These are phyloP conservation scores for Ceriops tagal DNA, from an alignment of 345 rosid genomes.

Conservation along the genomic window DNA sequence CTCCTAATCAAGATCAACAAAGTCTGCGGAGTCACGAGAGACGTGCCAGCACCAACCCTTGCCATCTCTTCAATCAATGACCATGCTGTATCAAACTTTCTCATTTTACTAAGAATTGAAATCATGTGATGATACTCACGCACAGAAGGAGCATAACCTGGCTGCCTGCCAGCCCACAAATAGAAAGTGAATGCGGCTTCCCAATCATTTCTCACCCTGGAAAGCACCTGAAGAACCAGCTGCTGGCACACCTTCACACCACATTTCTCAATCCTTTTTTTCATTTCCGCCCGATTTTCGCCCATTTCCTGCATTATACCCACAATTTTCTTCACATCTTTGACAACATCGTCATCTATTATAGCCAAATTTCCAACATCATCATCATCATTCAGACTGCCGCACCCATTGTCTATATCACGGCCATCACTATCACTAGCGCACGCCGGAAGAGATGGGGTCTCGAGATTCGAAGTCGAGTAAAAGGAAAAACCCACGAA, in stretches of 20 bases:
- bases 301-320: conserved; percentile 40
- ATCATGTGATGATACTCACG: conserved; percentile 78
- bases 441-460: conserved; percentile 2
- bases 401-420: conserved; percentile 12
- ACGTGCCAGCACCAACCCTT: conserved; percentile 41
- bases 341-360: conserved; percentile 26
- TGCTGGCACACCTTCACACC: conserved; percentile 47
- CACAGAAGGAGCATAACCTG: conserved; percentile 47
- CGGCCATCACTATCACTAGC: not conserved
- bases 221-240: conserved; percentile 68
- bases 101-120: conserved; percentile 76
- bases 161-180: conserved; percentile 73
- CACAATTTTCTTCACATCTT: conserved; percentile 42
- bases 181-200: conserved; percentile 84
- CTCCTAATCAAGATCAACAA: conserved; percentile 79
- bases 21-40: conserved; percentile 70
- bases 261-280: conserved; percentile 54
- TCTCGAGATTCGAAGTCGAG: conserved; percentile 24
- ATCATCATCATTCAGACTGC: conserved; percentile 17
- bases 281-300: conserved; percentile 36
- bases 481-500: conserved; percentile 20
- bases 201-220: conserved; percentile 77
- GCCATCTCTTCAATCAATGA: conserved; percentile 79
- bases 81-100: conserved; percentile 94
- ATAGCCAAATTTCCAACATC: conserved; percentile 10